Evolutionary conservation across 2,329 filamentous ascomycete species (phyloP).

Genomic region (Xylaria multiplex): DNA sequence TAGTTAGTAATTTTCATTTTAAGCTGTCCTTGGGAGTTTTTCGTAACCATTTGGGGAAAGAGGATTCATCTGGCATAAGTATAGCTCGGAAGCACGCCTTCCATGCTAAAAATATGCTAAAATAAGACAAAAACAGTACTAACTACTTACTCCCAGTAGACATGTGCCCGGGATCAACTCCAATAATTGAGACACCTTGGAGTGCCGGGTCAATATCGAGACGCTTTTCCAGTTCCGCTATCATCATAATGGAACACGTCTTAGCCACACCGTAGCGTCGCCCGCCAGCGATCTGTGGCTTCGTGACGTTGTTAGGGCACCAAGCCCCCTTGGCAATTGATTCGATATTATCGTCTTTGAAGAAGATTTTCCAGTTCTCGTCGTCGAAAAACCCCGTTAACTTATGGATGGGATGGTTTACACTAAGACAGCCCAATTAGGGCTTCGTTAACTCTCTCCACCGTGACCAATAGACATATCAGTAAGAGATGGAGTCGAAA

Average conservation of each 20-base stretch:
- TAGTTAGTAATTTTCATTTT: neutral
- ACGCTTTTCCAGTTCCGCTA: constrained; percentile 29
- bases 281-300: constrained; percentile 2
- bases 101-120: too few species aligned
- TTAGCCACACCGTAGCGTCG: constrained; percentile 39
- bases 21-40: neutral
- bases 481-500: neutral
- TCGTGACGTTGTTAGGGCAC: constrained; percentile 13
- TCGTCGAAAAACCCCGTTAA: constrained; percentile 20
- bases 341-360: constrained; percentile 23
- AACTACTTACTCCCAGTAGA: constrained; percentile 3
- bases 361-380: constrained; percentile 23
- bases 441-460: neutral
- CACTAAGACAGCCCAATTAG: neutral
- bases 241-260: constrained; percentile 34
- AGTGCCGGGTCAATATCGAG: constrained; percentile 26
- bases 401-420: constrained; percentile 9
- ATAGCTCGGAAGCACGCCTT: neutral
- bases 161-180: constrained; percentile 32
- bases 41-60: neutral
- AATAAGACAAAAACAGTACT: neutral
- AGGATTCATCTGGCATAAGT: neutral
- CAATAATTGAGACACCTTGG: constrained; percentile 16
- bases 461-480: too few species aligned
- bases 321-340: constrained; percentile 32